Evolutionary conservation across 2,329 filamentous ascomycete genomes (phyloP), one percentile per base, ranked within the genome.

Genomic region (Fusarium mexicanum): DNA sequence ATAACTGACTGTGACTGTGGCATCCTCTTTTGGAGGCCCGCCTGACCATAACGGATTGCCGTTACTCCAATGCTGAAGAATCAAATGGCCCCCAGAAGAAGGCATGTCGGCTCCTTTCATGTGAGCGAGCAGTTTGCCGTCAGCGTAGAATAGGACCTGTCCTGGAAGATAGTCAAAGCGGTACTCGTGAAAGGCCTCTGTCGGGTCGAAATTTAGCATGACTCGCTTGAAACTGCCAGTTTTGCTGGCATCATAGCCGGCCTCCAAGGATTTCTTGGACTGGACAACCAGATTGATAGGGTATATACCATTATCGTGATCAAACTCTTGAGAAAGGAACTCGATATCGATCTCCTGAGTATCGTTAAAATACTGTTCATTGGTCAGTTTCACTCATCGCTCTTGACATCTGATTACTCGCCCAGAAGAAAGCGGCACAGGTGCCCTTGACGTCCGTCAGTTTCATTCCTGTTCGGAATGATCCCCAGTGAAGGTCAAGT

Each of bases 291-390:
- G 88, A 79, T 95, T 94, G 60, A 95, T 85, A 0, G 90, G 88
- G 72, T 87, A 91, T 38, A 85, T 85, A 33, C 83, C 80, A 61
- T 87, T 86, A 54, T 79, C 77, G 4, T 79, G 73, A 67, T 89
- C 85, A 79, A 91, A 93, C 71, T 94, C 86, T 29, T 85, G 85
- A 4, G 92, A 93, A 6, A 95, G 86, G 78, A 95, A 93, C 75
- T 96, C 93, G 83, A 95, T 91, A 79, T 95, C 93, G 76, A 95
- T 94, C 78, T 95, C 93, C 78, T 93, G 91, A 3, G 91, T 92
- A 81, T 95, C 91, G 80, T 94, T 94, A 83, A 89, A 90, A 81
- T 94, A 95, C 92, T 94, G 40, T 33, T 44, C 40, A 40, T 14
- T 33, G 33, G 44, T 69, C 43, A 70, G 55, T 57, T 50, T 50